Percentiles rank a stretch among this genome's conserved stretches.
Conservation (phyloP, 768 basidiomycete genomes). For the Kockovaella imperatae region DNA sequence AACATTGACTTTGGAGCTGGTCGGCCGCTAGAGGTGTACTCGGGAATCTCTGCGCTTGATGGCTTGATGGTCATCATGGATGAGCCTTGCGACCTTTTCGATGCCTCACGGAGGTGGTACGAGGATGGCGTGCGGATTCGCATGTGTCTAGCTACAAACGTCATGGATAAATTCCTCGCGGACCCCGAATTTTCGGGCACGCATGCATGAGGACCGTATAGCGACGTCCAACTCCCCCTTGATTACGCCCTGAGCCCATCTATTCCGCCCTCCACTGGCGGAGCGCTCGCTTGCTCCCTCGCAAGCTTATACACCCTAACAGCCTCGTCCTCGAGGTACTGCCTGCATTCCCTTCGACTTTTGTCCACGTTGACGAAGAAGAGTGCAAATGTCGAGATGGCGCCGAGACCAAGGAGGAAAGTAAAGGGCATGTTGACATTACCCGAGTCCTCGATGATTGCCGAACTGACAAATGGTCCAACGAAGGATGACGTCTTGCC, state of each 20-base stretch:
- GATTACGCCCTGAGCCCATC: no score
- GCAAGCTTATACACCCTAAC: slow-evolving; percentile 18
- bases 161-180: slow-evolving; percentile 3
- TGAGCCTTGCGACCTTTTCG: background rate
- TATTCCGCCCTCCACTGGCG: no score
- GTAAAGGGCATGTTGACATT: slow-evolving; percentile 43
- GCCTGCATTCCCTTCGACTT: slow-evolving; percentile 25
- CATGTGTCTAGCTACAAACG: slow-evolving; percentile 1
- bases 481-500: slow-evolving; percentile 39
- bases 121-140: slow-evolving; percentile 4
- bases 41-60: slow-evolving; percentile 7
- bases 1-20: slow-evolving; percentile 8
- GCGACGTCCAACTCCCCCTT: no score
- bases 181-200: slow-evolving; percentile 8
- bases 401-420: slow-evolving; percentile 33
- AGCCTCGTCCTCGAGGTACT: slow-evolving; percentile 36
- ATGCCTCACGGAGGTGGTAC: slow-evolving; percentile 1
- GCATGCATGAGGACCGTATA: no score
- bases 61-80: slow-evolving; percentile 7
- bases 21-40: background rate
- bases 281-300: background rate
- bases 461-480: slow-evolving; percentile 35
- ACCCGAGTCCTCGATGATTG: slow-evolving; percentile 34
- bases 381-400: slow-evolving; percentile 23
- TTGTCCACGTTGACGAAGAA: slow-evolving; percentile 36